A percentile compares a stretch with the other conserved stretches of the same genome.
Evolutionary conservation across 768 basidiomycete genomes (phyloP).

Genomic region (Austroboletus eburneus): DNA sequence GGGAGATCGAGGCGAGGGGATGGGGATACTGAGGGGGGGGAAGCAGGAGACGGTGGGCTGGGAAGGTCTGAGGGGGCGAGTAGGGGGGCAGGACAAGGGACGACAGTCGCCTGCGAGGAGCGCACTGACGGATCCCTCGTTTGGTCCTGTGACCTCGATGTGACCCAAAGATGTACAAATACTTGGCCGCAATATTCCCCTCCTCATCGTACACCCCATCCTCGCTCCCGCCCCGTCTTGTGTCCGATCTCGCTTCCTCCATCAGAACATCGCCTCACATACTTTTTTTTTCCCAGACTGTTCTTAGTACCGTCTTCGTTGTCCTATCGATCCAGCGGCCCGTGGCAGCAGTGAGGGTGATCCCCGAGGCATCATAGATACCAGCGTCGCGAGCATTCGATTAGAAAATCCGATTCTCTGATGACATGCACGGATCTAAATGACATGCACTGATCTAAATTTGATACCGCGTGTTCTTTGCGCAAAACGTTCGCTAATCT

Average conservation of each 20-base stretch:
- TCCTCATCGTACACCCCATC: conserved; percentile 49
- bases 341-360: conserved; percentile 64
- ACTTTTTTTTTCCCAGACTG: conserved; percentile 46
- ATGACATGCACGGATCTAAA: conserved; percentile 73
- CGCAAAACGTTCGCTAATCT: background rate
- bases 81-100: conserved; percentile 23
- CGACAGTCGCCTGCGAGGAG: conserved; percentile 15
- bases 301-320: conserved; percentile 37
- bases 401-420: conserved; percentile 45
- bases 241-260: conserved; percentile 73
- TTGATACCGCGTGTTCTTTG: background rate
- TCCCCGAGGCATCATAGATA: conserved; percentile 63
- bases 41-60: conserved; percentile 12
- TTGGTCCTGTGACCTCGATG: conserved; percentile 31
- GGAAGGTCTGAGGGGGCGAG: conserved; percentile 1
- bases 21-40: background rate
- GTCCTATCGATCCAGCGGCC: conserved; percentile 57
- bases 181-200: conserved; percentile 41
- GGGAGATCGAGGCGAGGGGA: background rate
- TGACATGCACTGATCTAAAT: conserved; percentile 67
- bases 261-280: conserved; percentile 68
- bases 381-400: conserved; percentile 71
- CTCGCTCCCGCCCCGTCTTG: conserved; percentile 50
- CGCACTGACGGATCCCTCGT: conserved; percentile 17
- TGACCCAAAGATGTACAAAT: conserved; percentile 34